Conservation (phyloP, 257 asterid species). For the Nicotiana noctiflora region DNA sequence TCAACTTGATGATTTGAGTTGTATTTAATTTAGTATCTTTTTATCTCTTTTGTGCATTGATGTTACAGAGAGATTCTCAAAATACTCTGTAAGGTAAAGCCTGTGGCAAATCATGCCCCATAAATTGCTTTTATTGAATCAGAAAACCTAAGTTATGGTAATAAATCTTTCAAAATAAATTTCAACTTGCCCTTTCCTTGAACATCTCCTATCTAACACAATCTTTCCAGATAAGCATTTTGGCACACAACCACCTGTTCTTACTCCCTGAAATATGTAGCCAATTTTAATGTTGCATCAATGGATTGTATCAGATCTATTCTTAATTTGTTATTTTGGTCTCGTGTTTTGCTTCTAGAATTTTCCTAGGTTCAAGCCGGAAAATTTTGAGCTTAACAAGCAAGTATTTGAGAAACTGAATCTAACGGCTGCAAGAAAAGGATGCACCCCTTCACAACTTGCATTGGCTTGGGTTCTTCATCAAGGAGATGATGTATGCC, state of each 20-base stretch:
- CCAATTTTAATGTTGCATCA: not conserved
- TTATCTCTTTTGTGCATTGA: not conserved
- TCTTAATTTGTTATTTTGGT: not conserved
- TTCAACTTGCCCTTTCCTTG: not conserved
- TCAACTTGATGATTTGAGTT: not conserved
- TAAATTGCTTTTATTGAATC: not conserved
- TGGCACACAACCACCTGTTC: not conserved
- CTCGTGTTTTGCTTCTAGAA: not conserved
- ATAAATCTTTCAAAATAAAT: too few species aligned
- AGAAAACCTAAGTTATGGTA: too few species aligned
- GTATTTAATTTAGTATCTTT: not conserved
- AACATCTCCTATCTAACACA: too few species aligned
- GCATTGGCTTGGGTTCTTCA: slow-evolving; percentile 43
- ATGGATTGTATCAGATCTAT: not conserved
- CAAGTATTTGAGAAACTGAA: slow-evolving; percentile 13
- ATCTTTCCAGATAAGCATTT: too few species aligned
- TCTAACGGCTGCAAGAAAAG: slow-evolving; percentile 27
- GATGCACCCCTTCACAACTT: slow-evolving; percentile 23
- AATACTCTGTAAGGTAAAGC: not conserved
- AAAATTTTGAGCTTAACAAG: slow-evolving; percentile 26
- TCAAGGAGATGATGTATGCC: slow-evolving; percentile 31
- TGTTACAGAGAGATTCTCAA: not conserved
- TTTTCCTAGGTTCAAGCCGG: slow-evolving; percentile 24
- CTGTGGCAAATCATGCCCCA: not conserved
- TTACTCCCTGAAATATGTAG: not conserved